Conservation (phyloP, 2,329 filamentous ascomycete genomes). For the Lasiodiplodia gonubiensis region DNA sequence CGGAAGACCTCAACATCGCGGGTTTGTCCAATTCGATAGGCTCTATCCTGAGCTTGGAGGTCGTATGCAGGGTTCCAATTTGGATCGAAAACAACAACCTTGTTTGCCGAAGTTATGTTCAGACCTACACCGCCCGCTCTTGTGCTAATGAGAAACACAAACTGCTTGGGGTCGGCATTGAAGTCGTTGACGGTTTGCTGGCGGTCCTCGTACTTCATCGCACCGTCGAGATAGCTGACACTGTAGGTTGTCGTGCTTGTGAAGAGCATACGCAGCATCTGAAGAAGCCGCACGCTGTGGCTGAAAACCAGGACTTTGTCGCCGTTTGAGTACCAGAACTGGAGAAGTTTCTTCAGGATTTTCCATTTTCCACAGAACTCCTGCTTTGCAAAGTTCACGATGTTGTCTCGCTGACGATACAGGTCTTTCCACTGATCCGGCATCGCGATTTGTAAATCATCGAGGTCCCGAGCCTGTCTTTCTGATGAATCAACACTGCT, state of each 20-base stretch:
- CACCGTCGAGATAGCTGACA: constrained; percentile 87
- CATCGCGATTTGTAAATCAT: constrained; percentile 73
- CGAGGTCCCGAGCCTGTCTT: constrained; percentile 78
- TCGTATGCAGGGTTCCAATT: constrained; percentile 98
- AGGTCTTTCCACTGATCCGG: constrained; percentile 77
- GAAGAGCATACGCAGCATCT: constrained; percentile 84
- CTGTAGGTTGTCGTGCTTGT: constrained; percentile 83
- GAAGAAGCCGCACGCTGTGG: constrained; percentile 83
- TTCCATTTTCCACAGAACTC: constrained; percentile 98
- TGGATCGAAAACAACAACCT: constrained; percentile 95
- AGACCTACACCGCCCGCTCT: constrained; percentile 91
- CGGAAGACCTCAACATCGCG: constrained; percentile 95
- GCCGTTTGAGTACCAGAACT: constrained; percentile 86
- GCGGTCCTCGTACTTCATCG: constrained; percentile 81
- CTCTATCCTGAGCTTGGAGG: constrained; percentile 92
- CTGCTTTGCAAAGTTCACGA: constrained; percentile 80
- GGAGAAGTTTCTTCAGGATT: constrained; percentile 81
- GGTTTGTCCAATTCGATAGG: constrained; percentile 92
- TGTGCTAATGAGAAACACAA: constrained; percentile 95
- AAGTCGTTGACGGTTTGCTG: constrained; percentile 85
- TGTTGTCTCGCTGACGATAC: constrained; percentile 76
- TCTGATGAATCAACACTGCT: constrained; percentile 66
- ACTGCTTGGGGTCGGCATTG: constrained; percentile 84
- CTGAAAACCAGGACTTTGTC: constrained; percentile 97
- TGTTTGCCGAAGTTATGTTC: constrained; percentile 97